Evolutionary conservation across 352 stramenopile genomes (phyloP).

Genomic region (Pythium aphanidermatum): DNA sequence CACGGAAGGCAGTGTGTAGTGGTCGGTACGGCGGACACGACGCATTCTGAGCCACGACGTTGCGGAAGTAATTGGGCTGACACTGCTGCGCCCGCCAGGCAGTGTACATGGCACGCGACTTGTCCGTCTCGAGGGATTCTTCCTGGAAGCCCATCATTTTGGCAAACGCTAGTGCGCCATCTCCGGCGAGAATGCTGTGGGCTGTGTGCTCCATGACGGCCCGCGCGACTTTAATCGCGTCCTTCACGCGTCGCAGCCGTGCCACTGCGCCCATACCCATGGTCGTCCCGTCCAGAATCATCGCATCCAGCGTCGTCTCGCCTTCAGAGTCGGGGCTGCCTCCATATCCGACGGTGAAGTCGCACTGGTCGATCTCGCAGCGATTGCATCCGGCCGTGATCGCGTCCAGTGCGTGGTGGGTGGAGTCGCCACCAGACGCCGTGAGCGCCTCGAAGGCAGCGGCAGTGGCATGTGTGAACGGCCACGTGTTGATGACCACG

Average conservation of each 20-base stretch:
- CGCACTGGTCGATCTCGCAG: constrained; percentile 83
- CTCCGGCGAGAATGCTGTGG: constrained; percentile 83
- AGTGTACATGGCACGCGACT: constrained; percentile 43
- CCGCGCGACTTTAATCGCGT: constrained; percentile 76
- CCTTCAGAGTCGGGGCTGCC: constrained; percentile 81
- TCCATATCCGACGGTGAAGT: constrained; percentile 86
- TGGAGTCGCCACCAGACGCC: not conserved
- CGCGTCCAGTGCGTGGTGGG: constrained; percentile 39
- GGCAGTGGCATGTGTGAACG: constrained; percentile 67
- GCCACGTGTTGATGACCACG: constrained; percentile 83
- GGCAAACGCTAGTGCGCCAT: constrained; percentile 82
- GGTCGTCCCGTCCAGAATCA: constrained; percentile 85
- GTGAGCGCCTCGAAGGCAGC: constrained; percentile 49
- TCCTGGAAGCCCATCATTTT: constrained; percentile 90
- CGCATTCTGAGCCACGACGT: constrained; percentile 54
- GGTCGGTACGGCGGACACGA: constrained; percentile 81
- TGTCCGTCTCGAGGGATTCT: constrained; percentile 53
- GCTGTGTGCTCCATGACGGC: constrained; percentile 86
- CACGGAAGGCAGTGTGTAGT: no score
- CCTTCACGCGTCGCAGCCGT: constrained; percentile 72
- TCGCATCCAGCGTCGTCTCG: constrained; percentile 88
- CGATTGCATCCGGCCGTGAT: constrained; percentile 65
- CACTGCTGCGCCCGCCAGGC: constrained; percentile 60
- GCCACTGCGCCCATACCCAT: constrained; percentile 85
- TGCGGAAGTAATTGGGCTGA: constrained; percentile 89